These are phyloP conservation scores for Saitozyma sp. DNA, from an alignment of 768 basidiomycete species.

Conservation along the genomic window DNA sequence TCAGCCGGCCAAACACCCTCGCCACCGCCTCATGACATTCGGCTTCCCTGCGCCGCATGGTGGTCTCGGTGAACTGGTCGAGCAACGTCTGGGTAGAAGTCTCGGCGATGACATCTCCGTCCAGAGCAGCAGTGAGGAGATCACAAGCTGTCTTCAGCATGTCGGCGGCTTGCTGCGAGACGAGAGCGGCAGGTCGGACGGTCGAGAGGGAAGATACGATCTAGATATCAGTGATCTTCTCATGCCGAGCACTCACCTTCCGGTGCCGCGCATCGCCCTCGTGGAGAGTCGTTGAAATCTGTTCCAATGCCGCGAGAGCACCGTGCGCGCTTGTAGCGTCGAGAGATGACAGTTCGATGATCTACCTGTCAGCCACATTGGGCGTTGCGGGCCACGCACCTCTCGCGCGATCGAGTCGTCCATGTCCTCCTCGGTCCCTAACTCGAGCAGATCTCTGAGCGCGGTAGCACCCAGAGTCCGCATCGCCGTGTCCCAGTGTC, in stretches of 20 bases:
- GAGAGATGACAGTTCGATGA: slow-evolving; percentile 60
- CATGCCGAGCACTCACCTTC: slow-evolving; percentile 55
- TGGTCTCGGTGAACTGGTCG: slow-evolving; percentile 59
- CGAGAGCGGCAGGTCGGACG: slow-evolving; percentile 64
- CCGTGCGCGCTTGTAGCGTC: slow-evolving; percentile 79
- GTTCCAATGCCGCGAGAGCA: slow-evolving; percentile 68
- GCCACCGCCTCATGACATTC: slow-evolving; percentile 77
- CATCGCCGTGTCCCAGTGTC: slow-evolving; percentile 88
- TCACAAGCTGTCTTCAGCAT: slow-evolving; percentile 71
- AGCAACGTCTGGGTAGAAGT: slow-evolving; percentile 55
- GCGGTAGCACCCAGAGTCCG: slow-evolving; percentile 75
- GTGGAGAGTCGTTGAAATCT: slow-evolving; percentile 62
- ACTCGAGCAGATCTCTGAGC: slow-evolving; percentile 65
- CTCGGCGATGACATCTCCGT: slow-evolving; percentile 55
- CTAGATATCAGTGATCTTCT: slow-evolving; percentile 54
- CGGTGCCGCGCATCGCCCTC: slow-evolving; percentile 55
- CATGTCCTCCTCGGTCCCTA: slow-evolving; percentile 55
- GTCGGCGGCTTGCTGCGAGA: slow-evolving; percentile 69
- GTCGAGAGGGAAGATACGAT: slow-evolving; percentile 64
- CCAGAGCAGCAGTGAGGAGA: slow-evolving; percentile 68
- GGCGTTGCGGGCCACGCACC: slow-evolving; percentile 18
- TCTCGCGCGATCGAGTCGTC: slow-evolving; percentile 31
- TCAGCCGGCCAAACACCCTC: slow-evolving; percentile 67
- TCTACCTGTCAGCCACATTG: slow-evolving; percentile 14
- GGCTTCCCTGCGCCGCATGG: slow-evolving; percentile 66